Evolutionary conservation across 2,329 filamentous ascomycete genomes (phyloP).

Genomic region (Phyllosticta citriasiana): DNA sequence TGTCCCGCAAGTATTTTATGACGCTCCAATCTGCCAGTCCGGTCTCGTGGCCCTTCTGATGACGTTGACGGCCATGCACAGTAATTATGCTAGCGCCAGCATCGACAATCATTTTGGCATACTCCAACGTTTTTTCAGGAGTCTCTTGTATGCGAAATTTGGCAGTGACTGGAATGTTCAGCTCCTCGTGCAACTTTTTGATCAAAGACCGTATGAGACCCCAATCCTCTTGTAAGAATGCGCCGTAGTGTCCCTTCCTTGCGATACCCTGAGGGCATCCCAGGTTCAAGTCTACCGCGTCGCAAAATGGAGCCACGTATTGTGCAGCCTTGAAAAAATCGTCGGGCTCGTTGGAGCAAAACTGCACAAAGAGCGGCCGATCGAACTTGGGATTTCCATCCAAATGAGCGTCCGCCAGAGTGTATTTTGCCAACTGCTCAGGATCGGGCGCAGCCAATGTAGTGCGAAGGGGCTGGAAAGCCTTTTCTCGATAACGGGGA

Average conservation of each 20-base stretch:
- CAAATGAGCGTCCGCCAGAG: constrained; percentile 36
- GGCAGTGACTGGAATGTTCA: constrained; percentile 79
- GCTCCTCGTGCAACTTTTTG: constrained; percentile 65
- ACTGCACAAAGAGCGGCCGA: constrained; percentile 88
- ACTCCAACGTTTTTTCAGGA: constrained; percentile 74
- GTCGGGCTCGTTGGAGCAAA: constrained; percentile 83
- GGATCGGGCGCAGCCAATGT: constrained; percentile 26
- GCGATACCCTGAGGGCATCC: constrained; percentile 96
- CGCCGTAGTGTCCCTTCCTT: constrained; percentile 79
- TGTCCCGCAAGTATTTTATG: constrained; percentile 72
- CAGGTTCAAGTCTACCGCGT: constrained; percentile 90
- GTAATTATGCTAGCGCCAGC: constrained; percentile 90
- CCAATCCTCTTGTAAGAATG: constrained; percentile 91
- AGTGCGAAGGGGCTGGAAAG: constrained; percentile 61
- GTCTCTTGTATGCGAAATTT: constrained; percentile 90
- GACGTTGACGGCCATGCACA: constrained; percentile 76
- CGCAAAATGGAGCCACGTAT: constrained; percentile 75
- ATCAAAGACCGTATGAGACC: constrained; percentile 74
- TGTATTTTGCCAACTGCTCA: constrained; percentile 24
- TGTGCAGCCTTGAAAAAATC: constrained; percentile 69
- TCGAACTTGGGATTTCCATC: constrained; percentile 82
- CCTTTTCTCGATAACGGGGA: constrained; percentile 62
- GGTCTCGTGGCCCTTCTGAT: constrained; percentile 94
- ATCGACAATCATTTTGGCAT: constrained; percentile 75
- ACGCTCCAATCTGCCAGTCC: constrained; percentile 87